A percentile compares a stretch with the other conserved stretches of the same genome.
These are phyloP conservation scores for Penicillium herquei DNA, from an alignment of 495 filamentous ascomycete genomes.

Conservation along the genomic window DNA sequence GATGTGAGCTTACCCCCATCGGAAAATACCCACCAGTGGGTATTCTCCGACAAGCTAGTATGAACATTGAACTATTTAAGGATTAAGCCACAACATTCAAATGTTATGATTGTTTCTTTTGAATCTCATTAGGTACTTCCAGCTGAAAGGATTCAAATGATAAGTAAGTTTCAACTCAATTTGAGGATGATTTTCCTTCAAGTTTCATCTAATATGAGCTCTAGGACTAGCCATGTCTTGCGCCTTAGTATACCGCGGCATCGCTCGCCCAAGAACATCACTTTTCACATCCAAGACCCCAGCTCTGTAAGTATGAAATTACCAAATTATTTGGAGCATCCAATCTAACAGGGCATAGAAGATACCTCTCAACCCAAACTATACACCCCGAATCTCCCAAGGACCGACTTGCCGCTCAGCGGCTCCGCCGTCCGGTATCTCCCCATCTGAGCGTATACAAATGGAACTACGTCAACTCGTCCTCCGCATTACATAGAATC, in stretches of 20 bases:
- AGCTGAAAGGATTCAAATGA: too few species aligned
- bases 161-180: not conserved
- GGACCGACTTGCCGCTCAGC: slow-evolving; percentile 62
- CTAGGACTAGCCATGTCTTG: not conserved
- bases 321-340: too few species aligned
- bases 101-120: too few species aligned
- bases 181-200: not conserved
- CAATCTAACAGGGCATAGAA: not conserved
- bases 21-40: not conserved
- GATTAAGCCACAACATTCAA: not conserved
- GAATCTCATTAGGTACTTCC: too few species aligned
- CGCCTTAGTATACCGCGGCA: not conserved
- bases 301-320: not conserved
- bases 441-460: slow-evolving; percentile 80
- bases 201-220: not conserved
- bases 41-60: not conserved
- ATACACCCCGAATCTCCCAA: slow-evolving; percentile 43
- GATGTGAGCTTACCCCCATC: too few species aligned
- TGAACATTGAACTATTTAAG: not conserved
- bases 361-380: slow-evolving; percentile 7
- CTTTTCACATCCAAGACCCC: not conserved
- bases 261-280: not conserved
- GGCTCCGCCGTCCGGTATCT: slow-evolving; percentile 69
- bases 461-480: slow-evolving; percentile 60
- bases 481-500: slow-evolving; percentile 64